Evolutionary conservation across 1,284 basidiomycete genomes (phyloP), one percentile per base, ranked within the genome.

Genomic region (Fomes fomentarius): DNA sequence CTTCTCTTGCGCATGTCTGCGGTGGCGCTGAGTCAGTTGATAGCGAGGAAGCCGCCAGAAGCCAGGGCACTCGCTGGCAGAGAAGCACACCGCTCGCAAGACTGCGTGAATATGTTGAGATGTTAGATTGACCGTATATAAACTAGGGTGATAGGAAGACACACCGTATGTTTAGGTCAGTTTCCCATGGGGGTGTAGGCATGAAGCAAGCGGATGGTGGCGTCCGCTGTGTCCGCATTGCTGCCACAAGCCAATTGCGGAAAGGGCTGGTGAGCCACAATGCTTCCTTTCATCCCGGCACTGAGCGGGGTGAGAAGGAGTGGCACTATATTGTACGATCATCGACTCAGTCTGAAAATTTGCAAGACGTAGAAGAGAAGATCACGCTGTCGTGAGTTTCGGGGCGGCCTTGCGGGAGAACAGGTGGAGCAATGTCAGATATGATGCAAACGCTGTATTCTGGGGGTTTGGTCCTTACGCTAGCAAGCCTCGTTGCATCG

Each of bases 401-500:
- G 24, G 46, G 12, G 53, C 38, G 42, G 46, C 19, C 28, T 46
- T 47, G 54, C 48, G 57, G 44, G 54, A 53, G 57, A 12, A 21
- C 22, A 37, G 17, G 54, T 56, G 57, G 51, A 44, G 57, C 39
- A 40, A 21, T 46, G 57, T 45, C 47, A 31, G 53, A 47, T 46
- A 50, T 52, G 47, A 42, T 53, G 37, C 47, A 47, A 42, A 33
- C 35, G 31, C 10, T n/a, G 19, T 12, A 31, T 53, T 60, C 50
- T 56, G 47, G 54, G 46, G 57, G 35, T 19, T 42, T 44, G 57
- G 53, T 48, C 34, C 28, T 30, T 28, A 47, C 47, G 21, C 15
- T 25, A 24, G 38, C 53, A 39, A 42, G 57, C 53, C 53, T 59
- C 53, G 50, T 55, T 58, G 41, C 35, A 28, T 24, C 22, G 45